Evolutionary conservation across 2,329 filamentous ascomycete species (phyloP).

Genomic region (Lecanosticta acicola): DNA sequence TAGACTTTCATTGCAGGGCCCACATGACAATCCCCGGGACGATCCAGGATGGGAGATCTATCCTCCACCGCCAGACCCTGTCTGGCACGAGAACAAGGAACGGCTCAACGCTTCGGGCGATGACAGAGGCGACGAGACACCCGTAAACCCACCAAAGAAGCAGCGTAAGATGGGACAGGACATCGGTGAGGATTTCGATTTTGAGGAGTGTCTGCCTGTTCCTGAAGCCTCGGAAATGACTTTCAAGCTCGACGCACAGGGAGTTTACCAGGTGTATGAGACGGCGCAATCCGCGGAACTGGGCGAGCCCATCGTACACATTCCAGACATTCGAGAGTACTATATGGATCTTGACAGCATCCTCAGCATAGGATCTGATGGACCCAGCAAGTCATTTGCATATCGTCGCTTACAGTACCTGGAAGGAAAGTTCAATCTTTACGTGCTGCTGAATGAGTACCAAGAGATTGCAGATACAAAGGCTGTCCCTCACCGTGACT

Average conservation of each 20-base stretch:
- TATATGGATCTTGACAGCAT: constrained; percentile 91
- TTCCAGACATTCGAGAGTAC: constrained; percentile 91
- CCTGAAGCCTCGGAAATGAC: constrained; percentile 65
- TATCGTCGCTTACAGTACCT: constrained; percentile 91
- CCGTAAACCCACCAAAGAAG: constrained; percentile 25
- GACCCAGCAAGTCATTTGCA: constrained; percentile 93
- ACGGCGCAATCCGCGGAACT: constrained; percentile 56
- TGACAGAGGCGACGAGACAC: constrained; percentile 12
- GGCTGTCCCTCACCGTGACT: constrained; percentile 93
- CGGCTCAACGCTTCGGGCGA: constrained; percentile 18
- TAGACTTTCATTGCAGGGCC: constrained; percentile 71
- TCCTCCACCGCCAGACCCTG: constrained; percentile 82
- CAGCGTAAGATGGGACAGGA: constrained; percentile 77
- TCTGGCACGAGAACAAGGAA: constrained; percentile 57
- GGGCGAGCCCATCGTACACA: constrained; percentile 65
- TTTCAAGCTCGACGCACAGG: constrained; percentile 73
- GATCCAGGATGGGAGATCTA: constrained; percentile 80
- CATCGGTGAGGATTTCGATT: constrained; percentile 86
- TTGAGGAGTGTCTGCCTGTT: constrained; percentile 70
- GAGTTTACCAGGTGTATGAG: constrained; percentile 90
- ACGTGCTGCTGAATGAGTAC: constrained; percentile 89
- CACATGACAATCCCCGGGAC: constrained; percentile 83
- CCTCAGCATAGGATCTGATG: constrained; percentile 84
- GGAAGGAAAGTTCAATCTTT: constrained; percentile 95
- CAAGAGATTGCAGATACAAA: constrained; percentile 98